phyloP scores from a whole-genome alignment of 371 early-diverging fungal species.

The Mucor velutinosus region DNA sequence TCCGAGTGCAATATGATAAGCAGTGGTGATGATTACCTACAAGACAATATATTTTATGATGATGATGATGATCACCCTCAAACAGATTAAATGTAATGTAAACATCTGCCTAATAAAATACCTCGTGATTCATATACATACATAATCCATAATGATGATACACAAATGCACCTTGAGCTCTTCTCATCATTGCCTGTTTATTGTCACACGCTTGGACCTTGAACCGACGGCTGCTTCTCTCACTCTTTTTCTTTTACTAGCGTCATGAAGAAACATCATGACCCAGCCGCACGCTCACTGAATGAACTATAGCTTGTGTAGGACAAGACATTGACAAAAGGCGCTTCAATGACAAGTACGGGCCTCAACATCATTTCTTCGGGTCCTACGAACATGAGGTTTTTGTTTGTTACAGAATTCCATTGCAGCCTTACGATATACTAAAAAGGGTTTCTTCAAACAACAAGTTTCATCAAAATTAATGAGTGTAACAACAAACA shows the following conservation, averaged over 20 bases:
- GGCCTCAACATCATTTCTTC: neutral
- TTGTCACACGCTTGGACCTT: neutral
- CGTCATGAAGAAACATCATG: neutral
- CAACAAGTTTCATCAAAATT: conserved; percentile 1
- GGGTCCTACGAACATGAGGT: neutral
- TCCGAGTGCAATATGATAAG: neutral
- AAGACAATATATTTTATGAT: neutral
- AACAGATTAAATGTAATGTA: neutral
- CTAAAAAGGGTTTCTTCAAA: neutral
- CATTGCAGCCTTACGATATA: neutral
- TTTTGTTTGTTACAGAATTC: neutral
- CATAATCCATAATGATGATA: neutral
- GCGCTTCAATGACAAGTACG: no score
- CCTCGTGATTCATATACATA: conserved; percentile 2
- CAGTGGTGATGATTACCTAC: neutral
- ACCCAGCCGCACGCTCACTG: neutral
- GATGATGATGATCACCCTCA: neutral
- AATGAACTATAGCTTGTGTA: neutral
- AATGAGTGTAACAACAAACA: conserved; percentile 2
- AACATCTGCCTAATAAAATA: neutral
- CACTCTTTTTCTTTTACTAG: neutral
- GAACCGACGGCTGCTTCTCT: neutral
- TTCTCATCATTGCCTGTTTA: neutral
- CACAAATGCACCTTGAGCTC: neutral
- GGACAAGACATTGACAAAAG: neutral